Base-by-base conservation (phyloP, 1,284 basidiomycete species). In the Cystobasidium slooffiae region DNA sequence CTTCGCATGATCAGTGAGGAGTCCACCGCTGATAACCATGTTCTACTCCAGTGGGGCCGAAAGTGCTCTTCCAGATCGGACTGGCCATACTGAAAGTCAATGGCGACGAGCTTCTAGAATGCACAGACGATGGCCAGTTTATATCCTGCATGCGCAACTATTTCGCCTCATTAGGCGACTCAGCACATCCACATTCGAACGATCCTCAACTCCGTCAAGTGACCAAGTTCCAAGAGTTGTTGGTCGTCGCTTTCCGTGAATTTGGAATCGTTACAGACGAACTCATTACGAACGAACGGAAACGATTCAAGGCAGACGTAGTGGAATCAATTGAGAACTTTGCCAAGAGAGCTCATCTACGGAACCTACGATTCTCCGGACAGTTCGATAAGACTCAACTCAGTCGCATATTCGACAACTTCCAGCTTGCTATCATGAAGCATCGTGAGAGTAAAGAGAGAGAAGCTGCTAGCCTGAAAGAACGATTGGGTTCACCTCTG, bases 11-110 rank as follows among this genome's bases (percentile, higher is more conserved):
- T n/a, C n/a, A n/a, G n/a, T n/a, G n/a, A n/a, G n/a, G n/a, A n/a
- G n/a, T n/a, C n/a, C n/a, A n/a, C n/a, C n/a, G n/a, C n/a, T n/a
- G n/a, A n/a, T n/a, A n/a, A n/a, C n/a, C n/a, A n/a, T n/a, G n/a
- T n/a, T n/a, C n/a, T n/a, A n/a, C n/a, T n/a, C n/a, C n/a, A 73
- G 70, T 80, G 78, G 97, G 97, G 0, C 94, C 96, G 1, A 98
- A 95, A 80, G 97, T 99, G 14, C 84, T 99, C 58, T 99, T 99
- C 86, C 96, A 99, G 87, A 90, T 96, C 72, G 94, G 79, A 24
- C 77, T 83, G 90, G 97, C 97, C 16, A 97, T 99, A 65, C 87
- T 99, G 72, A 99, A 99, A 84, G 97, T 99, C 83, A 99, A 99
- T 78, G 95, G 95, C 1, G 93, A 97, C 78, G 90, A 92, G 72